These are phyloP conservation scores for Ricinus communis DNA, from an alignment of 345 rosid species.

Conservation along the genomic window DNA sequence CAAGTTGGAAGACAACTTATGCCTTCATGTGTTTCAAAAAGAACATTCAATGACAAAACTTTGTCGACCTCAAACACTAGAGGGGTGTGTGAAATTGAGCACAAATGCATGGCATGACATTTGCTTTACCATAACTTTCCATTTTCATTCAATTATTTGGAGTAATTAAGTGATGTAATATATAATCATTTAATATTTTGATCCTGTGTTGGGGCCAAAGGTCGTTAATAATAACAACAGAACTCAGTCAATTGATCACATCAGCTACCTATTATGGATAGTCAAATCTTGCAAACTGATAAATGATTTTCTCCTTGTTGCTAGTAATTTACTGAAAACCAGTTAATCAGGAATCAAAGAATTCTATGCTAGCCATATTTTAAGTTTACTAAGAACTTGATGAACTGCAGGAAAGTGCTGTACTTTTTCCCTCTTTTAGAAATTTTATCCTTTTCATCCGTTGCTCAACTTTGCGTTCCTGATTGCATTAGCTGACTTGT, in stretches of 20 bases:
- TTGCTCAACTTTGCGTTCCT: neutral
- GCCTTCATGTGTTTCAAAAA: neutral
- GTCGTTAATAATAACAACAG: neutral
- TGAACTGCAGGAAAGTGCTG: too few relatives aligned
- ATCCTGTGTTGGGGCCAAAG: neutral
- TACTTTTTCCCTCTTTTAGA: neutral
- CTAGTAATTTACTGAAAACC: neutral
- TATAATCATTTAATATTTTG: neutral
- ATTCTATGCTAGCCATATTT: neutral
- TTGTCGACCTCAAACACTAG: too few relatives aligned
- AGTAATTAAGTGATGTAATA: neutral
- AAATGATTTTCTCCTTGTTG: too few relatives aligned
- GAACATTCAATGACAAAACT: too few relatives aligned
- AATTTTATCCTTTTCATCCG: neutral
- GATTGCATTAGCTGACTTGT: neutral
- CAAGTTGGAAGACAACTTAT: neutral
- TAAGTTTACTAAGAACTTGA: neutral
- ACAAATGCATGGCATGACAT: neutral
- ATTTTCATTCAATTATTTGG: too few relatives aligned
- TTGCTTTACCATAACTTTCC: neutral
- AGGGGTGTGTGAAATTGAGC: neutral
- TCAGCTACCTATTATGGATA: neutral
- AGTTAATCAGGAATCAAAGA: neutral
- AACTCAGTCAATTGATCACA: neutral
- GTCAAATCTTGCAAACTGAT: neutral